phyloP scores from a whole-genome alignment of 192 early-diverging fungal genomes.

The Coemansia erecta region DNA sequence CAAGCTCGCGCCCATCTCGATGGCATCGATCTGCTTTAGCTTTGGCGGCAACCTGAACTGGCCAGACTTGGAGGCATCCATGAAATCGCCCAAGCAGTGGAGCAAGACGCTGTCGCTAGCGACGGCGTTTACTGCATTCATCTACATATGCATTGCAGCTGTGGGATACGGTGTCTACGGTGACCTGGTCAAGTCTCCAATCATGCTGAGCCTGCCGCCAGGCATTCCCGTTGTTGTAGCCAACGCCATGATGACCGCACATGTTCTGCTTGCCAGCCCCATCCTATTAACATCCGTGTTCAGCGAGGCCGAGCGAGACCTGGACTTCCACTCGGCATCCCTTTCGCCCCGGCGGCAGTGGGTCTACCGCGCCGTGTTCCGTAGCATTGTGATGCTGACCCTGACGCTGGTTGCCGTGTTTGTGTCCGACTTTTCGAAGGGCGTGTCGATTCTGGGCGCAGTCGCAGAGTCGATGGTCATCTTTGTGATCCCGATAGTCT shows the following conservation, averaged over 20 bases:
- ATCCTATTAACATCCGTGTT: conserved; percentile 74
- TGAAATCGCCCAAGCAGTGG: conserved; percentile 72
- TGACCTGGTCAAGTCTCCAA: conserved; percentile 60
- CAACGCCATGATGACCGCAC: conserved; percentile 72
- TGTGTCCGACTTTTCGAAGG: conserved; percentile 77
- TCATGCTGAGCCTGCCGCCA: conserved; percentile 64
- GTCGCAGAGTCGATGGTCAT: conserved; percentile 72
- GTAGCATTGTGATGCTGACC: conserved; percentile 56
- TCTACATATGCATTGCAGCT: conserved; percentile 72
- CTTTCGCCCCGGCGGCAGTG: conserved; percentile 38
- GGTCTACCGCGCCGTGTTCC: conserved; percentile 54
- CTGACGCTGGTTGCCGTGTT: conserved; percentile 62
- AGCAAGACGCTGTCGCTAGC: conserved; percentile 63
- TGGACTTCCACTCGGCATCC: conserved; percentile 54
- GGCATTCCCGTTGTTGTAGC: conserved; percentile 61
- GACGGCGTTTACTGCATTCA: conserved; percentile 62
- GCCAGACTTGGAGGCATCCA: conserved; percentile 78
- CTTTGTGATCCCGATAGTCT: conserved; percentile 79
- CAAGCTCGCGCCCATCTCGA: conserved; percentile 63
- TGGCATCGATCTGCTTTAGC: conserved; percentile 79
- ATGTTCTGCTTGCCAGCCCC: conserved; percentile 80
- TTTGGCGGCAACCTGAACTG: conserved; percentile 85
- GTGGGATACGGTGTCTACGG: conserved; percentile 80
- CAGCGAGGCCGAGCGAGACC: conserved; percentile 66
- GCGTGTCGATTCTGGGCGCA: conserved; percentile 82